A percentile compares a stretch with the other conserved stretches of the same genome.
Conservation (phyloP, 805 yeast species). For the Kregervanrija fluxuum region DNA sequence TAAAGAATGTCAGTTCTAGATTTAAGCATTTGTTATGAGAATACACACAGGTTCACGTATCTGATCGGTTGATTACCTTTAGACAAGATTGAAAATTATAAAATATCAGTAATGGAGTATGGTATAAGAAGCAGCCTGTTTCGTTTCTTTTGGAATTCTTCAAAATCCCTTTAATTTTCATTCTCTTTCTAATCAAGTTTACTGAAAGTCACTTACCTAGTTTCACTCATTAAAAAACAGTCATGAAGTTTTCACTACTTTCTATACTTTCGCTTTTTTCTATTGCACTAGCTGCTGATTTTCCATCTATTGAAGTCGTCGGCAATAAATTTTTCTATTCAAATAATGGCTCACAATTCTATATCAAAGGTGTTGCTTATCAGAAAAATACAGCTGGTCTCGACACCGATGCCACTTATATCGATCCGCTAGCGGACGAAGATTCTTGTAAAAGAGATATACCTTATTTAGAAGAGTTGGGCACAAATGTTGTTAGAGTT, state of each 20-base stretch:
- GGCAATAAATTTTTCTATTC: constrained; percentile 76
- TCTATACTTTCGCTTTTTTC: constrained; percentile 3
- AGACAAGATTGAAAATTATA: too few relatives aligned
- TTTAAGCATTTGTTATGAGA: too few relatives aligned
- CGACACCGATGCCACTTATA: constrained; percentile 28
- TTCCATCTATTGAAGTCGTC: constrained; percentile 49
- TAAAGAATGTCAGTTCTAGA: too few relatives aligned
- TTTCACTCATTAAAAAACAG: too few relatives aligned
- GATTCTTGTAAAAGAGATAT: constrained; percentile 72
- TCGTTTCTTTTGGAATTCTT: too few relatives aligned
- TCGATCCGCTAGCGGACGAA: constrained; percentile 75
- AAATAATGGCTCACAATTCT: constrained; percentile 73
- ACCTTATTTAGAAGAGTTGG: constrained; percentile 61
- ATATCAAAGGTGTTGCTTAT: constrained; percentile 81
- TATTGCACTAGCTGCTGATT: constrained; percentile 20
- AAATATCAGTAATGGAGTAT: too few relatives aligned
- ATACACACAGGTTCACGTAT: too few relatives aligned
- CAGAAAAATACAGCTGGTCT: constrained; percentile 57
- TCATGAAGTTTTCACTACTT: constrained; percentile 9
- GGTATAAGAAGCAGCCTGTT: too few relatives aligned
- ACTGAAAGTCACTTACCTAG: too few relatives aligned
- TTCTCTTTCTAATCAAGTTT: too few relatives aligned
- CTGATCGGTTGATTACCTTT: too few relatives aligned
- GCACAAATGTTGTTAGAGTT: constrained; percentile 76
- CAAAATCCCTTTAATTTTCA: too few relatives aligned